A percentile compares a stretch with the other conserved stretches of the same genome.
Conservation (phyloP, 2,329 filamentous ascomycete genomes). For the Fusarium lyarnte region DNA sequence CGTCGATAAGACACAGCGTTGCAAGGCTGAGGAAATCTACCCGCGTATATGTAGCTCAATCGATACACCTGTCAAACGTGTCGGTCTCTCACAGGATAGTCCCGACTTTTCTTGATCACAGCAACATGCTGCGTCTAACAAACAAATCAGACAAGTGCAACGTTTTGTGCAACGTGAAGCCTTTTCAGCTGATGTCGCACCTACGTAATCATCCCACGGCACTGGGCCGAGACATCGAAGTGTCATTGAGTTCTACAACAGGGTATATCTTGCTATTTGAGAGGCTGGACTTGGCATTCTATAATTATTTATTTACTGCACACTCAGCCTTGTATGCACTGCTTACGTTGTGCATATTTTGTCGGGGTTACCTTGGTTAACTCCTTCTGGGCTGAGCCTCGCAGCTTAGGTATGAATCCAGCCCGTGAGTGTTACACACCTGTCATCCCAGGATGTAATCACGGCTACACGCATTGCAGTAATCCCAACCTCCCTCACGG, state of each 20-base stretch:
- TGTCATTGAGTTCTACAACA: neutral
- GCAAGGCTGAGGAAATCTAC: constrained; percentile 9
- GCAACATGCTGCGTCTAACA: constrained; percentile 8
- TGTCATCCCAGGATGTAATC: constrained; percentile 1
- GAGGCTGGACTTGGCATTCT: neutral
- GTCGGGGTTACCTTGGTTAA: neutral
- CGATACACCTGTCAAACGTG: constrained; percentile 25
- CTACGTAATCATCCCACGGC: neutral
- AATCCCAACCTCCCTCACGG: neutral
- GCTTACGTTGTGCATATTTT: constrained; percentile 21
- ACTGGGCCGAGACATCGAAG: neutral
- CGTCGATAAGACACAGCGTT: neutral
- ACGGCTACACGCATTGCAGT: constrained; percentile 2
- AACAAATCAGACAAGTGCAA: constrained; percentile 11
- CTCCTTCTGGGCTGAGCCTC: constrained; percentile 13
- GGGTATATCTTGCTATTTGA: neutral
- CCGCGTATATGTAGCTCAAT: constrained; percentile 3
- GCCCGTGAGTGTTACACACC: constrained; percentile 18
- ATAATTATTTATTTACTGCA: neutral
- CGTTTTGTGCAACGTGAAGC: constrained; percentile 6
- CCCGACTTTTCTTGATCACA: neutral
- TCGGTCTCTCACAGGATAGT: constrained; percentile 18
- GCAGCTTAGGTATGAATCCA: constrained; percentile 30
- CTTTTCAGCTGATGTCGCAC: constrained; percentile 5
- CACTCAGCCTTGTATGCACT: constrained; percentile 17